Base-by-base conservation (phyloP, 2,329 filamentous ascomycete genomes). In the Akanthomyces dipterigenus region DNA sequence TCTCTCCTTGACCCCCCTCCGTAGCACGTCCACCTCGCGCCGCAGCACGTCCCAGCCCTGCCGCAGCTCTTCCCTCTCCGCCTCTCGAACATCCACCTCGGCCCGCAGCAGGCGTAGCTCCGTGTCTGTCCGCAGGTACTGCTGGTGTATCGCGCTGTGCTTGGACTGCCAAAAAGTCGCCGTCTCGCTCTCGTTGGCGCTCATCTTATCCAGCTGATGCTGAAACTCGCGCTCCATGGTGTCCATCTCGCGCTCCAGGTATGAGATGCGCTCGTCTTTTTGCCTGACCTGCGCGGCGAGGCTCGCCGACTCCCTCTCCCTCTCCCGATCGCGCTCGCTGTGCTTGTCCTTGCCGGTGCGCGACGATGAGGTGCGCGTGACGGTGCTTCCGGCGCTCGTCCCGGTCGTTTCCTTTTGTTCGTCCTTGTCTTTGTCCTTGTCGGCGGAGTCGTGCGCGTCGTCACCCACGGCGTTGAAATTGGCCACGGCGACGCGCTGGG, bases 141-240 rank as follows among this genome's bases (percentile, higher is more conserved):
- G 80, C 71, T 81, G 78, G 69, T 84, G 78, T 49, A 85, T 70
- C 36, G 70, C 71, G 62, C 77, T 78, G 71, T 84, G 79, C 67
- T 83, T 84, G 49, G 77, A 70, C 71, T 86, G 82, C 82, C 84
- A 86, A 68, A 82, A 84, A 16, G 77, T 76, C 3, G 82, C 76
- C 55, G 78, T 80, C 70, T 85, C 82, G 71, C 77, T 79, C 73
- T 86, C 82, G 68, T 78, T 77, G 69, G 78, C 75, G 67, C 77
- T 79, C 20, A 85, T 76, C 65, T 75, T 76, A 68, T 83, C 80
- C 20, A 86, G 76, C 67, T 84, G 77, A 40, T 76, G 76, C 58
- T 75, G 72, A 68, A 86, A 85, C 67, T 84, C 81, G 60, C 69
- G 69, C 68, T 83, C 79, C 78, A 84, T 82, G 36, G 77, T 70